Conservation (phyloP, 805 yeast species). For the Jamesozyma gamospora region DNA sequence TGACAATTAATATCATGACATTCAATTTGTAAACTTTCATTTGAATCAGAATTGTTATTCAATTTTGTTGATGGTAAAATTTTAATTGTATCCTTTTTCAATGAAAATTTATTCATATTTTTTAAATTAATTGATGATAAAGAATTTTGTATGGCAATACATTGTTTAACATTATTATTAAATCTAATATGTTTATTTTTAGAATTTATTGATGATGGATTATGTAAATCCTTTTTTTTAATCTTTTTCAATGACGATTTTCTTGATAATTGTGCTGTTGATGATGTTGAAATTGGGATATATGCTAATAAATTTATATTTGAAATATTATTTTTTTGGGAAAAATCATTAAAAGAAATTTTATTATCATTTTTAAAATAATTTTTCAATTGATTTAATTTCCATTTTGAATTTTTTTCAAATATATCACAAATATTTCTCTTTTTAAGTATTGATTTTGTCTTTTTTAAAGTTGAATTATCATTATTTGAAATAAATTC, state of each 20-base stretch:
- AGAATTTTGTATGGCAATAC: conserved; percentile 3
- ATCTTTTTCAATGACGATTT: not conserved
- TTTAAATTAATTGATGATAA: not conserved
- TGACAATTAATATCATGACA: not conserved
- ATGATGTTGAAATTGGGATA: not conserved
- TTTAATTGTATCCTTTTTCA: conserved; percentile 1
- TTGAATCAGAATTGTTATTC: conserved; percentile 2
- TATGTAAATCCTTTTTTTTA: not conserved
- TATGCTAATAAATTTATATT: too few species aligned
- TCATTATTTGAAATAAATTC: not conserved
- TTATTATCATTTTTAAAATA: not conserved
- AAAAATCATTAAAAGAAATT: not conserved
- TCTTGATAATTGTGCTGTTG: too few species aligned
- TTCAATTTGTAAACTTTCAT: not conserved
- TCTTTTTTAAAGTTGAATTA: not conserved
- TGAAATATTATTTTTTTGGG: not conserved
- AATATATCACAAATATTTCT: conserved; percentile 66
- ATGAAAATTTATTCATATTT: not conserved
- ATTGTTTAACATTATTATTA: conserved; percentile 6
- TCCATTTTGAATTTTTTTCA: conserved; percentile 21
- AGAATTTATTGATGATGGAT: not conserved
- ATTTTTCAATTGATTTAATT: conserved; percentile 4
- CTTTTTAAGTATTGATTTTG: conserved; percentile 69
- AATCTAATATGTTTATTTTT: conserved; percentile 8
- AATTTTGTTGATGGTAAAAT: conserved; percentile 4